phyloP scores from a whole-genome alignment of 768 basidiomycete species.

The Amanita muscaria region DNA sequence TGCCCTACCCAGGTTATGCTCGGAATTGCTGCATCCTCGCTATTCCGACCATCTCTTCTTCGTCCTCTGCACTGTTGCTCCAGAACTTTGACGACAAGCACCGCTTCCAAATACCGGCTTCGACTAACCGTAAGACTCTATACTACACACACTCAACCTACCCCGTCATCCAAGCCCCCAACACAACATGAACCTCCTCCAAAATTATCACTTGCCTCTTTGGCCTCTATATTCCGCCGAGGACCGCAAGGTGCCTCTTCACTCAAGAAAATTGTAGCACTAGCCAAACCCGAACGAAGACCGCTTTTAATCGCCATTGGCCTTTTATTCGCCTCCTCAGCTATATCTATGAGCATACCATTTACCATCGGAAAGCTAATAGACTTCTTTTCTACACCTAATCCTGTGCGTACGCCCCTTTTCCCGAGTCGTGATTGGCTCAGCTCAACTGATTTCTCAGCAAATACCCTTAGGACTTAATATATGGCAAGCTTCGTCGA shows the following conservation, averaged over 20 bases:
- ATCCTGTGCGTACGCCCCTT: conserved; percentile 47
- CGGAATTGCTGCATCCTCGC: neutral
- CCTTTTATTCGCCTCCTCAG: conserved; percentile 76
- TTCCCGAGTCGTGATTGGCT: neutral
- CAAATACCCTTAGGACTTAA: conserved; percentile 77
- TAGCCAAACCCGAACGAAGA: conserved; percentile 78
- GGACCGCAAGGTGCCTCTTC: conserved; percentile 46
- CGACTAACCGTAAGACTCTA: neutral
- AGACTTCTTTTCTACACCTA: conserved; percentile 75
- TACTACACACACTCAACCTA: conserved; percentile 11
- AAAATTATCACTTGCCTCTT: conserved; percentile 6
- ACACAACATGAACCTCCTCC: conserved; percentile 2
- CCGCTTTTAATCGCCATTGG: conserved; percentile 70
- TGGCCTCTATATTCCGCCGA: conserved; percentile 24
- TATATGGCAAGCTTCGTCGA: conserved; percentile 68
- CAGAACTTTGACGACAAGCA: too few relatives aligned
- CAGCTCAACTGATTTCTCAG: conserved; percentile 23
- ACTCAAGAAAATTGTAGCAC: conserved; percentile 61
- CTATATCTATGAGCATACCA: conserved; percentile 88
- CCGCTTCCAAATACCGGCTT: neutral
- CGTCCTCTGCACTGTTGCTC: neutral
- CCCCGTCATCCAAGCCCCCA: conserved; percentile 2
- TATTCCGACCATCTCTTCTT: neutral
- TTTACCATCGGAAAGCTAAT: conserved; percentile 91
- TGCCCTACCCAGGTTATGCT: neutral